These are phyloP conservation scores for Pseudogymnoascus sp. DNA, from an alignment of 2,329 filamentous ascomycete genomes.

Conservation along the genomic window DNA sequence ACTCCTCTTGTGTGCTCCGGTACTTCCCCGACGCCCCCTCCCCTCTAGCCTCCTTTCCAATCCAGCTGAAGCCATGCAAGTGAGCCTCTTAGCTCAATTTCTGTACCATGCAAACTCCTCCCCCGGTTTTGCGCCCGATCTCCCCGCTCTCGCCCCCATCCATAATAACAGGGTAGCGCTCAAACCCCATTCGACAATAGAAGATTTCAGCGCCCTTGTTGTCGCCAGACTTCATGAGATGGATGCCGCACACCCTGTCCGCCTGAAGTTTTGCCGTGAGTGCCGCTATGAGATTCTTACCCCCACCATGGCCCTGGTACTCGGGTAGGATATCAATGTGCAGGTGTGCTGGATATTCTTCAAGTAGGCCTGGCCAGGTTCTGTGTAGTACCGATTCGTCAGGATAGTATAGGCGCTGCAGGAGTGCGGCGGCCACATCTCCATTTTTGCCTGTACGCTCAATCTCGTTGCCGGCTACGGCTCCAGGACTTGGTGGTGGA, in stretches of 20 bases:
- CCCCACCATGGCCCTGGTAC: slow-evolving; percentile 1
- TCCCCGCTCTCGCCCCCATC: background rate
- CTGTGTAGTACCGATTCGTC: slow-evolving; percentile 2
- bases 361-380: slow-evolving; percentile 1
- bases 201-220: slow-evolving; percentile 1
- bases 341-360: background rate
- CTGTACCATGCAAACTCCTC: slow-evolving; percentile 9
- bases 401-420: background rate
- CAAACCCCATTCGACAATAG: slow-evolving; percentile 2
- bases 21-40: background rate
- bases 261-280: background rate
- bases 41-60: background rate
- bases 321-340: slow-evolving; percentile 9
- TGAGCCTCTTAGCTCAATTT: background rate
- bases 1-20: background rate
- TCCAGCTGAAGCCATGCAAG: background rate
- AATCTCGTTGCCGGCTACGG: slow-evolving; percentile 2
- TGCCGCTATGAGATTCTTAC: background rate
- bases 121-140: slow-evolving; percentile 5
- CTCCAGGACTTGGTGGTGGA: background rate
- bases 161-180: slow-evolving; percentile 5
- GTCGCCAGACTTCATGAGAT: slow-evolving; percentile 8
- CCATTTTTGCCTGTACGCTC: background rate
- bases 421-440: background rate
- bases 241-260: background rate